A percentile compares a stretch with the other conserved stretches of the same genome.
Conservation (phyloP, 164 flowering plant genomes). For the Liriodendron chinense region DNA sequence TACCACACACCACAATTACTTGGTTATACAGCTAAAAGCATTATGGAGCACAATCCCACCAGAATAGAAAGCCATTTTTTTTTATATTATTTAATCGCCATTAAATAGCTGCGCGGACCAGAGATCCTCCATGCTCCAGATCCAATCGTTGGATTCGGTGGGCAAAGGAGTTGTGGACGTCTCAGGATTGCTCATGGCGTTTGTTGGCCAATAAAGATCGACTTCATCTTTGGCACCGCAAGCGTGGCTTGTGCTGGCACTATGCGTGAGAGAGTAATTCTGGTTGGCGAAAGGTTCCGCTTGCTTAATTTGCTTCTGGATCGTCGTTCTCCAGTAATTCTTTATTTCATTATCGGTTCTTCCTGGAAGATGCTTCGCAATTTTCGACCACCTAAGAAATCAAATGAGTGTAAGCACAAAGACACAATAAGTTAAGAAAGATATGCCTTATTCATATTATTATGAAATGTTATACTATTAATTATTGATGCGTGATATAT, state of each 20-base stretch:
- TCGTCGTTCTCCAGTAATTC: conserved; percentile 56
- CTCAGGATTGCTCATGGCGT: background rate
- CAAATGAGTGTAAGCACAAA: background rate
- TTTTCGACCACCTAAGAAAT: conserved; percentile 65
- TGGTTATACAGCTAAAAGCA: background rate
- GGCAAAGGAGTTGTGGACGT: background rate
- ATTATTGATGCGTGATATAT: no score
- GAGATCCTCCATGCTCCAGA: conserved; percentile 15
- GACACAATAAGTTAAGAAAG: no score
- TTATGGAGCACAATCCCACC: background rate
- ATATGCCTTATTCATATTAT: no score
- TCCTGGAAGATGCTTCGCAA: conserved; percentile 77
- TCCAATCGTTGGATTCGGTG: conserved; percentile 1
- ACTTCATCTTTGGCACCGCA: background rate
- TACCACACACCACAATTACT: background rate
- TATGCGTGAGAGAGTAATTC: background rate
- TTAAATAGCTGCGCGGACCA: conserved; percentile 2
- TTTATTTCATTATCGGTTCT: conserved; percentile 89
- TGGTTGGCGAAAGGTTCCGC: conserved; percentile 2
- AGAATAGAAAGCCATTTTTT: background rate
- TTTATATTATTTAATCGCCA: background rate
- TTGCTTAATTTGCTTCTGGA: conserved; percentile 14
- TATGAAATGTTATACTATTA: no score
- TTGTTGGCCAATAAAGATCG: background rate
- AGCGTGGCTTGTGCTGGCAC: background rate